Base-by-base conservation (phyloP, 2,329 filamentous ascomycete species). In the Pezicula carpinea region DNA sequence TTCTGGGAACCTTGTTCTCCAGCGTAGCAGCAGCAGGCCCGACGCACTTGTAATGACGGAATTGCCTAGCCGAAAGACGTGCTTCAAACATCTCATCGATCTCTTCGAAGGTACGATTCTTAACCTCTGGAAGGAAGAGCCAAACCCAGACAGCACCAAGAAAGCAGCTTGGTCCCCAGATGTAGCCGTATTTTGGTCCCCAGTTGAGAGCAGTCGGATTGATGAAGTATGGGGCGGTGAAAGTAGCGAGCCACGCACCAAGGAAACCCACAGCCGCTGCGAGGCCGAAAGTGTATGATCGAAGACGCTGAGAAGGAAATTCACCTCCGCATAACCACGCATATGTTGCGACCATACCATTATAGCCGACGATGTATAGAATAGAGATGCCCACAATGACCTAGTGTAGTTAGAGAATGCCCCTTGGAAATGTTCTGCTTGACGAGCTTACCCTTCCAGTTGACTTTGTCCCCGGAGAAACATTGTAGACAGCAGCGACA, bases 221-320 rank as follows among this genome's bases (percentile, higher is more conserved):
- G 61, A 82, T 80, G 54, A 81, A 81, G 55, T 80, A 80, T 0
- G 76, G 77, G 2, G 76, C 75, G 0, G 77, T 80, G 53, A 80
- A 80, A 0, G 75, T 78, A 0, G 75, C 74, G 6, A 55, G 48
- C 53, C 53, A 55, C 77, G 76, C 76, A 2, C 74, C 71, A 8
- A 79, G 64, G 59, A 80, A 80, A 0, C 73, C 75, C 18, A 76
- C 62, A 4, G 74, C 72, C 0, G 76, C 72, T 0, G 77, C 76
- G 2, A 76, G 58, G 33, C 77, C 77, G 46, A 81, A 80, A 0
- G 77, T 80, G 53, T 80, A 75, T 0, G 71, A 74, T 11, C 77
- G 72, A 6, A 81, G 67, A 4, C 76, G 68, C 56, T 80, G 77
- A 0, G 76, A 77, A 0, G 77, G 76, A 7, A 80, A 66, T 56